Percentiles rank a stretch among this genome's conserved stretches.
Evolutionary conservation across 352 stramenopile genomes (phyloP).

Genomic region (Pythium periplocum): DNA sequence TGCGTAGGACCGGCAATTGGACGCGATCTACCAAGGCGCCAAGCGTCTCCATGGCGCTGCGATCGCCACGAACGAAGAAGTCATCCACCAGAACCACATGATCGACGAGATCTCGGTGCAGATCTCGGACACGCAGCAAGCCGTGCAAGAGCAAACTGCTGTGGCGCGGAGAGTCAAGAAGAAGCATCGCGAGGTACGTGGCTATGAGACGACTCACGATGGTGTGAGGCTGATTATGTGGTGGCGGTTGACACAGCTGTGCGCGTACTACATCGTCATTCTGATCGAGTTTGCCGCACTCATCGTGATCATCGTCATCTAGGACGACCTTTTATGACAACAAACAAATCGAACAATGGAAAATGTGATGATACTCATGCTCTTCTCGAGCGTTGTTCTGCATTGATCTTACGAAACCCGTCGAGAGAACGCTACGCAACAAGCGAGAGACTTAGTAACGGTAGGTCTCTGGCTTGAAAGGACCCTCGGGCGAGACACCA

Average conservation of each 20-base stretch:
- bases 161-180: conserved; percentile 44
- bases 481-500: conserved; percentile 89
- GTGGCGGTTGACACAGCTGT: conserved; percentile 17
- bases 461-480: conserved; percentile 98
- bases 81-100: conserved; percentile 51
- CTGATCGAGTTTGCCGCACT: conserved; percentile 36
- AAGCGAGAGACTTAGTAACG: conserved; percentile 89
- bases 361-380: too few relatives aligned
- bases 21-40: conserved; percentile 46
- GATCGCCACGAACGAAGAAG: conserved; percentile 52
- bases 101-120: conserved; percentile 51
- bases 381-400: too few relatives aligned
- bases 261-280: conserved; percentile 58
- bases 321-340: conserved; percentile 2
- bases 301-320: conserved; percentile 51
- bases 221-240: background rate
- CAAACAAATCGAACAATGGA: background rate
- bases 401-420: too few relatives aligned
- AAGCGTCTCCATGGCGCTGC: conserved; percentile 48
- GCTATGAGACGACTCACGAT: background rate
- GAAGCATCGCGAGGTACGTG: conserved; percentile 32
- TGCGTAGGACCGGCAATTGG: conserved; percentile 45
- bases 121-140: conserved; percentile 30
- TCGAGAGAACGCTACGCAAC: background rate
- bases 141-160: conserved; percentile 43